Evolutionary conservation across 345 rosid species (phyloP).

Genomic region (Citrus medica): DNA sequence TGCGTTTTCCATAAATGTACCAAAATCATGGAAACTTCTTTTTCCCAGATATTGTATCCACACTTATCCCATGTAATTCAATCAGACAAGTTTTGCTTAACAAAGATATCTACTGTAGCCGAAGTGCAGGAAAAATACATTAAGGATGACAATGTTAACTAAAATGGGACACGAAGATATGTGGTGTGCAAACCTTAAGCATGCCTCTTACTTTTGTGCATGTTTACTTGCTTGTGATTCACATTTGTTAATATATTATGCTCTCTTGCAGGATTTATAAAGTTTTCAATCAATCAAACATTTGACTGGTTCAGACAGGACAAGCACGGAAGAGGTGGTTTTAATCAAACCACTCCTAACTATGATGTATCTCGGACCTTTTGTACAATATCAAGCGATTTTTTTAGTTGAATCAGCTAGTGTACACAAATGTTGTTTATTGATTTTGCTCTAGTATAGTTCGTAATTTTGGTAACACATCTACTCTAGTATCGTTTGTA

Average conservation of each 20-base stretch:
- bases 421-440: no score
- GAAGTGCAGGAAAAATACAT: constrained; percentile 73
- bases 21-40: background rate
- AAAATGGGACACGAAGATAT: background rate
- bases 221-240: background rate
- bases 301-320: no score
- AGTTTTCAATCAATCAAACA: background rate
- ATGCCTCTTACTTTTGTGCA: background rate
- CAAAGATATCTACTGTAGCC: constrained; percentile 45
- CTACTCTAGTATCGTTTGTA: no score
- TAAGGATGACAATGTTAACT: constrained; percentile 35
- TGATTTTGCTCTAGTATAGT: no score
- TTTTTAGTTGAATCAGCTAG: no score
- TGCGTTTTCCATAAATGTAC: background rate
- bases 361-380: no score
- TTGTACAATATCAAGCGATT: no score
- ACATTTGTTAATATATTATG: background rate
- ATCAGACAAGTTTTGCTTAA: constrained; percentile 33
- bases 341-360: no score
- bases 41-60: background rate
- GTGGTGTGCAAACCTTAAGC: background rate
- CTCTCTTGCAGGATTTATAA: background rate
- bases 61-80: background rate
- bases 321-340: no score
- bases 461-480: no score